Base-by-base conservation (phyloP, 768 basidiomycete genomes). In the Coprinopsis cinerea region DNA sequence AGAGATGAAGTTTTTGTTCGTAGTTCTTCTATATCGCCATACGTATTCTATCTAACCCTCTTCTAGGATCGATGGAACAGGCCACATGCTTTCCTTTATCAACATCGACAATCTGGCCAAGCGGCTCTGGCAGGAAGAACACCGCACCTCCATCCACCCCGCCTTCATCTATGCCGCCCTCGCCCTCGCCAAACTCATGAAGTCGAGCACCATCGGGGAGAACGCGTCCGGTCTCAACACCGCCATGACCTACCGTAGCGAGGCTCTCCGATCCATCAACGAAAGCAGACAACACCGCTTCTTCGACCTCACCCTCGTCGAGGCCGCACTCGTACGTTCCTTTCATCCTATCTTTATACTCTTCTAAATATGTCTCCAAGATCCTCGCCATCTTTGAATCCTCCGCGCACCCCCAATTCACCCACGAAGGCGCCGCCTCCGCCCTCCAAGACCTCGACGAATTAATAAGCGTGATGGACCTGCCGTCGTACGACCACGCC, bases 321-420 rank as follows among this genome's bases (percentile, higher is more conserved):
- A 88, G 58, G 86, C 87, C 7, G 87, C 86, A 4, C 65, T 85
- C 54, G 85, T 86, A 13, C 35, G 51, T 41, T 23, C 23, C 28
- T 44, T 37, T 36, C 18, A 18, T 35, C 28, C 35, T 42, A 24
- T 22, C 15, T 22, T 14, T 24, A 32, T 54, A 15, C 2, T 26
- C 14, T 9, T 39, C 14, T 4, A 35, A 17, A 6, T 51, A 34
- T 28, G 22, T 13, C 14, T n/a, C 3, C 53, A 6, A 87, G 87
- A 79, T 91, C 43, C 72, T 90, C 7, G 83, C 88, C 4, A 67
- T 91, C 2, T 91, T 87, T 57, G 88, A 91, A 61, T 76, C 79
- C 0, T 89, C 84, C 1, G 76, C 83, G 3, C 84, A 90, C 52
- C 86, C 85, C 4, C 68, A 76, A 36, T 76, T 88, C 59, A 75